A percentile compares a stretch with the other conserved stretches of the same genome.
phyloP scores from a whole-genome alignment of 73 alveolate species.

The Tetrahymena borealis region DNA sequence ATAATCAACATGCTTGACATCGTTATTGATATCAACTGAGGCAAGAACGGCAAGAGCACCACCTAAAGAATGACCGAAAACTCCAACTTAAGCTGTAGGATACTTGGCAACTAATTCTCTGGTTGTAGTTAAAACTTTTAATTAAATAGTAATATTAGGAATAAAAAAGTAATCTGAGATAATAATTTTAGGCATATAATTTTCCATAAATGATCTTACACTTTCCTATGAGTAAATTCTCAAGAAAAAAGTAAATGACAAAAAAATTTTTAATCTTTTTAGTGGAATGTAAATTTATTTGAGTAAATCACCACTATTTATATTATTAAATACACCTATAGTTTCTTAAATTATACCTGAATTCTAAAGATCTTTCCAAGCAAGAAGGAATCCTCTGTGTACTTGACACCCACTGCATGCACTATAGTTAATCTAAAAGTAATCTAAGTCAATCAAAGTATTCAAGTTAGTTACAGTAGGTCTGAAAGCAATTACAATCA shows the following conservation, averaged over 20 bases:
- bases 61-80: constrained; percentile 44
- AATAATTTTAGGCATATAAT: no score
- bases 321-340: no score
- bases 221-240: no score
- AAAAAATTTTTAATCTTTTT: no score
- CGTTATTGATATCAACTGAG: constrained; percentile 1
- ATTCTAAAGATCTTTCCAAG: constrained; percentile 22
- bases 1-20: constrained; percentile 16
- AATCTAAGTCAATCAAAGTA: constrained; percentile 13
- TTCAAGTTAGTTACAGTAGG: constrained; percentile 15
- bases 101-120: constrained; percentile 8
- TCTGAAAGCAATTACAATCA: constrained; percentile 23
- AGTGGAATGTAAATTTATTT: no score
- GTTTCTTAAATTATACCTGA: not conserved
- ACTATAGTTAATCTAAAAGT: constrained; percentile 10
- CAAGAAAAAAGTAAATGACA: no score
- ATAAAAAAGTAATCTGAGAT: no score
- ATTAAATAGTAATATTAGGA: not conserved
- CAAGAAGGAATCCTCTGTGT: constrained; percentile 37
- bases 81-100: constrained; percentile 10
- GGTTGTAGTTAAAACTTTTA: not conserved
- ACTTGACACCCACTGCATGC: constrained; percentile 23
- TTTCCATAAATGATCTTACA: no score
- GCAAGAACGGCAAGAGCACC: constrained; percentile 46
- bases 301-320: no score